These are phyloP conservation scores for Aspergillus phoenicis DNA, from an alignment of 2,329 filamentous ascomycete genomes.

Conservation along the genomic window DNA sequence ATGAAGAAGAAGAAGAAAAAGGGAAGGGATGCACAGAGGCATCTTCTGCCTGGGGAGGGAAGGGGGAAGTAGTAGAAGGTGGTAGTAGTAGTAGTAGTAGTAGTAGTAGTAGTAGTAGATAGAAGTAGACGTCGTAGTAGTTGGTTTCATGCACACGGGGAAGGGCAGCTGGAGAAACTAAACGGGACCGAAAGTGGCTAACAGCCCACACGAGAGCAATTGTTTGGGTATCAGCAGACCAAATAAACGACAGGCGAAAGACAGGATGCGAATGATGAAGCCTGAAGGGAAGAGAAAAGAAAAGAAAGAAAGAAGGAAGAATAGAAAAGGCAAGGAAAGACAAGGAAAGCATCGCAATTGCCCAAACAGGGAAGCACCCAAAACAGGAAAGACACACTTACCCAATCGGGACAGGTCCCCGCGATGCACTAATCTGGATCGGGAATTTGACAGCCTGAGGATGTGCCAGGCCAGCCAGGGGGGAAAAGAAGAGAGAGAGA, in stretches of 20 bases:
- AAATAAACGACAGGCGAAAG: background rate
- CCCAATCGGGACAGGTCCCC: constrained; percentile 26
- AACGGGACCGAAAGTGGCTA: no score
- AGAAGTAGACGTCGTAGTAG: background rate
- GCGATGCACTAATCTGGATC: constrained; percentile 23
- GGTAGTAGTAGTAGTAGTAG: background rate
- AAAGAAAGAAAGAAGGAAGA: background rate
- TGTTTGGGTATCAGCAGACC: background rate
- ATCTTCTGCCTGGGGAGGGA: background rate
- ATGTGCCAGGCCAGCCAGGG: constrained; percentile 9
- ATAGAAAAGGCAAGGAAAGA: constrained; percentile 9
- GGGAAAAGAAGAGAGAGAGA: background rate
- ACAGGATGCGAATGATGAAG: background rate
- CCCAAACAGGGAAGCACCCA: constrained; percentile 30
- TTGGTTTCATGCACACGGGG: background rate
- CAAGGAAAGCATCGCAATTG: constrained; percentile 8
- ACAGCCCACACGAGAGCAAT: constrained; percentile 4
- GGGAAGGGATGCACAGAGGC: background rate
- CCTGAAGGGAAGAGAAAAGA: constrained; percentile 1
- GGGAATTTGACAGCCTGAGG: constrained; percentile 19
- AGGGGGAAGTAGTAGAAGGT: background rate
- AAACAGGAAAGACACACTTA: constrained; percentile 29
- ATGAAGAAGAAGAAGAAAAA: no score
- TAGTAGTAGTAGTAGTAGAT: background rate
- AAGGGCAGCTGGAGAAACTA: background rate